Conservation (phyloP, 1,284 basidiomycete genomes). For the Boletus sp. region DNA sequence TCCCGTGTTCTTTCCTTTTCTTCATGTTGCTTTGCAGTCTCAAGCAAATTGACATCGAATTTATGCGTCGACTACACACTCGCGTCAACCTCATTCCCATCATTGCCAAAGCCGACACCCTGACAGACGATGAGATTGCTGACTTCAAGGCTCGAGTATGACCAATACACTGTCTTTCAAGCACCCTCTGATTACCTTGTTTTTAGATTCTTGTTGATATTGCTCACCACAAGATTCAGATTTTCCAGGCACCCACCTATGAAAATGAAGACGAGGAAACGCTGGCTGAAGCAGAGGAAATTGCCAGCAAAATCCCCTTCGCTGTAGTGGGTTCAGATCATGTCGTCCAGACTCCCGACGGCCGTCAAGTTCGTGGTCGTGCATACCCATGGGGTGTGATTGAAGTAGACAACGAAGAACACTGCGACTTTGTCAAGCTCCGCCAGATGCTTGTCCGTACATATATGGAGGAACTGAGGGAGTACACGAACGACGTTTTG, state of each 20-base stretch:
- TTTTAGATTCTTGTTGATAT: slow-evolving; percentile 87
- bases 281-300: slow-evolving; percentile 91
- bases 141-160: slow-evolving; percentile 88
- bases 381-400: slow-evolving; percentile 96
- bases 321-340: slow-evolving; percentile 92
- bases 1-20: slow-evolving; percentile 1
- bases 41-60: slow-evolving; percentile 95
- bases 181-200: background rate
- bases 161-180: background rate
- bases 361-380: slow-evolving; percentile 87
- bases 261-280: slow-evolving; percentile 98
- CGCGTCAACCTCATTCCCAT: slow-evolving; percentile 97
- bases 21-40: slow-evolving; percentile 48
- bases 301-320: slow-evolving; percentile 95
- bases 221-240: slow-evolving; percentile 88
- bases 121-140: slow-evolving; percentile 91
- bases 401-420: slow-evolving; percentile 96
- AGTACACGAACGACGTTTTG: slow-evolving; percentile 88
- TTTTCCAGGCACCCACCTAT: slow-evolving; percentile 93
- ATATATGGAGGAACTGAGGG: slow-evolving; percentile 96
- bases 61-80: slow-evolving; percentile 93
- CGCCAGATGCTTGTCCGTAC: slow-evolving; percentile 97
- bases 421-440: slow-evolving; percentile 98
- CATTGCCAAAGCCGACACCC: slow-evolving; percentile 93
- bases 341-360: slow-evolving; percentile 77